Evolutionary conservation across 805 yeast species (phyloP), one percentile per base, ranked within the genome.

Genomic region (Wickerhamiella kazuoi): DNA sequence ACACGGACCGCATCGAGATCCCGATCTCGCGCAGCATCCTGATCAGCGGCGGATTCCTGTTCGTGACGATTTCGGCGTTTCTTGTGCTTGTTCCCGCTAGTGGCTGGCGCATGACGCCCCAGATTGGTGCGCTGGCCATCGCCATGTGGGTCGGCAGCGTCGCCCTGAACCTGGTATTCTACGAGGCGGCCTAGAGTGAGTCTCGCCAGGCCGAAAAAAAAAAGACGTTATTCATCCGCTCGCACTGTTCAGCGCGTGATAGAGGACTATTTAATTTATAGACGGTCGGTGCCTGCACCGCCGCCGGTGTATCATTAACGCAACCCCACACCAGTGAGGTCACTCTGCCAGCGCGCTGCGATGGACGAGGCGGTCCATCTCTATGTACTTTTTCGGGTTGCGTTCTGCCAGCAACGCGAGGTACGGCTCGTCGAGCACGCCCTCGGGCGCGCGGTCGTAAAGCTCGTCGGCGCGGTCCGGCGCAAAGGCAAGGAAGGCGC

Each of bases 61-160:
- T 71, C 8, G 6, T 58, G 15, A 62, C 60, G 20, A 49, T 71
- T 19, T 30, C 62, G 3, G 52, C 66, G 39, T 52, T 66, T 31
- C 42, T 64, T 9, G 34, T 65, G 2, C 50, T 55, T 21, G 60
- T 71, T 21, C 69, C 72, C 0, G 37, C 53, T 13, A 61, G 60
- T 40, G 52, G 53, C 4, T 69, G 72, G 72, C 47, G 41, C 31
- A 57, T 69, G 49, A 59, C 62, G 15, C 45, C 62, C 26, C 24
- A 43, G 15, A 54, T 61, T 5, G 76, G 76, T 0, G 15, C 49
- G 4, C 39, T 54, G 8, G 57, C 64, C 51, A 56, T 71, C 14
- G 35, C 52, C 2, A 41, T 64, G 4, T 71, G 74, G 74, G 40
- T 51, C 6, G 19, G 56, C 5, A 65, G 67, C 4, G 64, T 71